These are phyloP conservation scores for Silene noctiflora DNA, from an alignment of 179 eudicot species.

Conservation along the genomic window DNA sequence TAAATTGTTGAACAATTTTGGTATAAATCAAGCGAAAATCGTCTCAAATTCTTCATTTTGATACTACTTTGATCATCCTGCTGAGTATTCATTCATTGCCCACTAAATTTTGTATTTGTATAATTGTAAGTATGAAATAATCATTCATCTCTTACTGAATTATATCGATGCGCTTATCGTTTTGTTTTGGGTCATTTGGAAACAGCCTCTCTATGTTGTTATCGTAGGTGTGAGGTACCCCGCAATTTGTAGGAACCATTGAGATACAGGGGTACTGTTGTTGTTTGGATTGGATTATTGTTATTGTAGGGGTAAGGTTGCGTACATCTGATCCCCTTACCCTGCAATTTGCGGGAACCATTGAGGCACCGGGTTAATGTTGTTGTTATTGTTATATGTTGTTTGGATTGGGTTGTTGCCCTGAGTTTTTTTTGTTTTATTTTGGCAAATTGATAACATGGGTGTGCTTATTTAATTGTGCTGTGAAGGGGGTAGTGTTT, in stretches of 20 bases:
- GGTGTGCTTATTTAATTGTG: slow-evolving; percentile 6
- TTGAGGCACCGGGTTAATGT: too few species aligned
- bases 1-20: slow-evolving; percentile 1
- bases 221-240: too few species aligned
- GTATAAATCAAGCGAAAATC: slow-evolving; percentile 18
- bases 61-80: background rate
- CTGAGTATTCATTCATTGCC: background rate
- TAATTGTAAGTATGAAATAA: background rate
- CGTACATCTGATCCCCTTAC: too few species aligned
- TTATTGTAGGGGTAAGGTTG: too few species aligned
- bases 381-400: background rate
- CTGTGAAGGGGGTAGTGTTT: background rate
- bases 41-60: background rate
- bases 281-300: background rate
- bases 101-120: background rate
- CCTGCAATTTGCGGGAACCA: too few species aligned
- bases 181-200: too few species aligned
- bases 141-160: background rate
- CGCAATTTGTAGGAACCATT: too few species aligned
- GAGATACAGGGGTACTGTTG: background rate
- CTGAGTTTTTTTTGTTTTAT: background rate
- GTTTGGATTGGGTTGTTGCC: background rate
- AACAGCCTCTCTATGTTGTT: background rate
- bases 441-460: slow-evolving; percentile 2
- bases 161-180: background rate